These are phyloP conservation scores for Odontarrhena argentea DNA, from an alignment of 345 rosid species.

Conservation along the genomic window DNA sequence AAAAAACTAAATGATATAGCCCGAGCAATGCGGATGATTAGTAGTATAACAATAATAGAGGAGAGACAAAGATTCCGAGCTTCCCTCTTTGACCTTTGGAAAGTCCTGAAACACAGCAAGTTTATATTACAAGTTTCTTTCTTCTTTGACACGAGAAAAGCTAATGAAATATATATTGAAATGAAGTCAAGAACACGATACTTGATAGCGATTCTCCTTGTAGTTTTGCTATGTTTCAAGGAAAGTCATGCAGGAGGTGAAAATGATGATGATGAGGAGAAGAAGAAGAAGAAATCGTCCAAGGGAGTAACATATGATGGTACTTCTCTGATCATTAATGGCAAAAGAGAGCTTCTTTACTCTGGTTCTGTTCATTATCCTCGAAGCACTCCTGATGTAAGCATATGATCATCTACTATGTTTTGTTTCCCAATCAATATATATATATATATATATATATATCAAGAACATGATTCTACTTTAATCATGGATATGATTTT, in stretches of 20 bases:
- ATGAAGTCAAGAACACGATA: conserved; percentile 35
- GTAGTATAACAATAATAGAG: conserved; percentile 9
- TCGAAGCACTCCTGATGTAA: conserved; percentile 38
- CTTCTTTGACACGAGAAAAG: neutral
- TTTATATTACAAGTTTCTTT: conserved; percentile 7
- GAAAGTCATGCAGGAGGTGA: conserved; percentile 13
- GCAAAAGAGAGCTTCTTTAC: conserved; percentile 31
- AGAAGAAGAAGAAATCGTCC: neutral
- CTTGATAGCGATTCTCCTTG: conserved; percentile 32
- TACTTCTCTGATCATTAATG: conserved; percentile 34
- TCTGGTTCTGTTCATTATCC: conserved; percentile 43
- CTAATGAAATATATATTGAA: neutral
- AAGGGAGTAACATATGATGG: conserved; percentile 35
- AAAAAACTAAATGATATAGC: neutral
- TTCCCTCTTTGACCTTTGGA: conserved; percentile 31
- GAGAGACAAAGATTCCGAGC: conserved; percentile 33
- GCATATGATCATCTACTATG: neutral
- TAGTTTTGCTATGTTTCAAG: conserved; percentile 13
- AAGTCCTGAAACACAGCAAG: conserved; percentile 20
- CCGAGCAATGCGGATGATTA: conserved; percentile 6
- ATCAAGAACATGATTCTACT: conserved; percentile 9
- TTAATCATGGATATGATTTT: conserved; percentile 7
- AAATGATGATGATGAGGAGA: neutral
- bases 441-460: too few species aligned
- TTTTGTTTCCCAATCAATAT: neutral